A percentile compares a stretch with the other conserved stretches of the same genome.
phyloP scores from a whole-genome alignment of 768 basidiomycete species.

The Podaxis sp. region DNA sequence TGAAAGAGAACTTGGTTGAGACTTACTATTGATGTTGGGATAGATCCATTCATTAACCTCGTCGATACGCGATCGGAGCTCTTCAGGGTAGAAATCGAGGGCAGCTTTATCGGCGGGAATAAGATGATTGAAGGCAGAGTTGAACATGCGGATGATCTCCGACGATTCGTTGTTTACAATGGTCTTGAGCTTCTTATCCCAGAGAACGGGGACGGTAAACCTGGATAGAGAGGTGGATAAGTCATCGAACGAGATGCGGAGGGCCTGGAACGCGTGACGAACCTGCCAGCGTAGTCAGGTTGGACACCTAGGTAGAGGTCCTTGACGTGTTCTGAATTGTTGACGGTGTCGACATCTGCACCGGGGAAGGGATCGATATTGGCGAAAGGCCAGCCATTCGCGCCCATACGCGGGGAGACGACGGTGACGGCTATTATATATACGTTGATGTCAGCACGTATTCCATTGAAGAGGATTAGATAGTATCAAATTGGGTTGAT shows the following conservation, averaged over 20 bases:
- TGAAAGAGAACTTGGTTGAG: background rate
- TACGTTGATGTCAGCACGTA: conserved; percentile 11
- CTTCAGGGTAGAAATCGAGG: conserved; percentile 78
- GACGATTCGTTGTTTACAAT: conserved; percentile 96
- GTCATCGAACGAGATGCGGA: background rate
- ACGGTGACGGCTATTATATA: conserved; percentile 60
- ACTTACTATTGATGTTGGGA: conserved; percentile 77
- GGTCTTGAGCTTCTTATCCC: conserved; percentile 85
- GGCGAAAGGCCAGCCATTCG: conserved; percentile 86
- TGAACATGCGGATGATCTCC: conserved; percentile 95
- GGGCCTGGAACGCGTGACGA: conserved; percentile 14
- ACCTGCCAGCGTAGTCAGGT: conserved; percentile 72
- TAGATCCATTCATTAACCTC: conserved; percentile 85
- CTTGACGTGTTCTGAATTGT: conserved; percentile 67
- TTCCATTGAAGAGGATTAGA: background rate
- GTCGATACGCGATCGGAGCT: conserved; percentile 76
- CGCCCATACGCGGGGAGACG: conserved; percentile 86
- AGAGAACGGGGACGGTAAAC: conserved; percentile 88
- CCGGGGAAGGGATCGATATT: conserved; percentile 65
- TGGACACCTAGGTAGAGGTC: conserved; percentile 84
- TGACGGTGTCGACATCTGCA: conserved; percentile 74
- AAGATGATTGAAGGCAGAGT: conserved; percentile 77
- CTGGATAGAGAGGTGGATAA: conserved; percentile 28
- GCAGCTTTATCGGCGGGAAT: conserved; percentile 63
- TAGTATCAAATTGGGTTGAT: no score